Base-by-base conservation (phyloP, 345 rosid genomes). In the Atalantia buxifolia region DNA sequence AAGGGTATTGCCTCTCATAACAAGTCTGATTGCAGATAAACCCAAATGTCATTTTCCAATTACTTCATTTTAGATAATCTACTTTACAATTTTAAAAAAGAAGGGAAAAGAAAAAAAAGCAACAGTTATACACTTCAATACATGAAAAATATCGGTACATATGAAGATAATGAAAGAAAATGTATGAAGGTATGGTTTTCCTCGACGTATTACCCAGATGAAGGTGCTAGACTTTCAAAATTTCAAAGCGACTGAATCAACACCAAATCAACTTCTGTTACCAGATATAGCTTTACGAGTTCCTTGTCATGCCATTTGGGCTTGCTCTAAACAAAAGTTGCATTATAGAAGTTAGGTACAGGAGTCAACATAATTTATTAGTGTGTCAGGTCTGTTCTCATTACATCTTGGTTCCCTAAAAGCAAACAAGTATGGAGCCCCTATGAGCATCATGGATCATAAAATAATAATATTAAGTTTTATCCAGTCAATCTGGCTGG, bases 1-100 rank as follows among this genome's bases (percentile, higher is more conserved):
- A 81, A 84, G 79, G 74, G 90, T 87, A 83, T 90, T 91, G 70
- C 92, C 93, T 82, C 92, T 96, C 82, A 91, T 48, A 66, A 86
- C 85, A 84, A 96, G 75, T 93, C 99, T 96, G 88, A 38, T 28
- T 78, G 70, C 83, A 79, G 38, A 76, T 66, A 79, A 85, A 61
- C 63, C 66, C 71, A 63, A 59, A 72, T n/a, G 68, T 78, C 71
- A 85, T 59, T 38, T 71, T 56, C 31, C 40, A 59, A 59, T 66
- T 13, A 76, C 18, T 73, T 64, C 71, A 76, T 48, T 53, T 24
- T 25, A 13, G n/a, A 68, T n/a, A 64, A 75, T 55, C 45, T 14
- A 56, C 72, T 28, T 42, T 45, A 28, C 9, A 42, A 2, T 42
- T 6, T 40, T 40, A 40, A 40, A 40, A 40, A 40, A 40, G 13